A percentile compares a stretch with the other conserved stretches of the same genome.
These are phyloP conservation scores for Leptographium lundbergii DNA, from an alignment of 2,329 filamentous ascomycete species.

Conservation along the genomic window DNA sequence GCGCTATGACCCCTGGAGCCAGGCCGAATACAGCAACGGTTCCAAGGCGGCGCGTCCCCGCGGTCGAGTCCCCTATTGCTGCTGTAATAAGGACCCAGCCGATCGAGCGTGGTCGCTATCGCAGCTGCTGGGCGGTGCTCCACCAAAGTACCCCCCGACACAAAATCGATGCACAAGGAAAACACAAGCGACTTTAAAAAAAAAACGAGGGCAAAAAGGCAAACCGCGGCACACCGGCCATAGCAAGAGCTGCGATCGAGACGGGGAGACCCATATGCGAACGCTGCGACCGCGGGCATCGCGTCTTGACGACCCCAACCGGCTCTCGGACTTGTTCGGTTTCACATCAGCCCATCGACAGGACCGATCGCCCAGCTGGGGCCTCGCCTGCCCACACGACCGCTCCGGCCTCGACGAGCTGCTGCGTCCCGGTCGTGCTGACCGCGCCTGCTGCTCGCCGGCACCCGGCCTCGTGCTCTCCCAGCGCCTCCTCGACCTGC, in stretches of 20 bases:
- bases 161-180: neutral
- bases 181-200: neutral
- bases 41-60: too few relatives aligned
- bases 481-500: neutral
- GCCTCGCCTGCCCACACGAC: too few relatives aligned
- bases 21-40: constrained; percentile 4
- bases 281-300: neutral
- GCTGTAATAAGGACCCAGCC: too few relatives aligned
- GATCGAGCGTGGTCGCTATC: too few relatives aligned
- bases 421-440: too few relatives aligned
- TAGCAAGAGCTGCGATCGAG: neutral
- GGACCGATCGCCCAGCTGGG: neutral
- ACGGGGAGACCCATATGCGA: neutral
- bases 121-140: neutral
- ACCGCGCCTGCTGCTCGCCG: too few relatives aligned
- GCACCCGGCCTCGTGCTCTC: neutral
- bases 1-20: constrained; percentile 6
- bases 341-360: neutral
- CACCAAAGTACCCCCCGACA: neutral
- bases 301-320: neutral
- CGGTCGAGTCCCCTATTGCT: too few relatives aligned
- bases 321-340: neutral
- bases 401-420: too few relatives aligned
- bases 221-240: neutral
- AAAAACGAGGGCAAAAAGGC: neutral